A percentile compares a stretch with the other conserved stretches of the same genome.
These are phyloP conservation scores for Gleditsia sinensis DNA, from an alignment of 306 rosid genomes.

Conservation along the genomic window DNA sequence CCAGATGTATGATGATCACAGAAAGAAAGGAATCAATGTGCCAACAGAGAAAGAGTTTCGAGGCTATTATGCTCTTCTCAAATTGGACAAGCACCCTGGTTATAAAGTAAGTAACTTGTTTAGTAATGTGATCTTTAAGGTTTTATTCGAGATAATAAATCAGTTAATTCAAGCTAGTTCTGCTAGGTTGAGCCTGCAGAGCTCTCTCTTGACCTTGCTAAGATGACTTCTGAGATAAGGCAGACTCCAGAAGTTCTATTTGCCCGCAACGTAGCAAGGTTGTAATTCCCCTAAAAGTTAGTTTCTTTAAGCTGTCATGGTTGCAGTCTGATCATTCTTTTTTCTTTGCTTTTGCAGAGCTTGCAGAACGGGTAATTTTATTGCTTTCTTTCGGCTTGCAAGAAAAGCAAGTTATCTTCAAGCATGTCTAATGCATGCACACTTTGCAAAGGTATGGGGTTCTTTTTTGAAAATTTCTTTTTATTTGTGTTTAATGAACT, in stretches of 20 bases:
- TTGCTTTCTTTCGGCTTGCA: slow-evolving; percentile 87
- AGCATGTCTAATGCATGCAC: slow-evolving; percentile 99
- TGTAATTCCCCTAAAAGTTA: slow-evolving; percentile 24
- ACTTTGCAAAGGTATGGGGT: slow-evolving; percentile 88
- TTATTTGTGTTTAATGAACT: slow-evolving; percentile 24
- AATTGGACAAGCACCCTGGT: slow-evolving; percentile 99
- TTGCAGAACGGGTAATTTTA: slow-evolving; percentile 85
- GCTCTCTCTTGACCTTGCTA: slow-evolving; percentile 98
- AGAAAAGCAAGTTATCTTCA: slow-evolving; percentile 95
- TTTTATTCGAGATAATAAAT: slow-evolving; percentile 38
- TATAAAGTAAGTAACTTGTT: slow-evolving; percentile 68
- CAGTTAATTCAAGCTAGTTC: slow-evolving; percentile 44
- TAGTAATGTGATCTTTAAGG: slow-evolving; percentile 34
- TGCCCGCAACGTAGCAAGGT: slow-evolving; percentile 98
- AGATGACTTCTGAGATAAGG: slow-evolving; percentile 95
- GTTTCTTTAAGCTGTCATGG: slow-evolving; percentile 20
- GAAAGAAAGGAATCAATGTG: slow-evolving; percentile 81
- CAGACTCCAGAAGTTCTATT: slow-evolving; percentile 88
- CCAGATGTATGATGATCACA: slow-evolving; percentile 95
- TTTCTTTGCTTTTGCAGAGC: slow-evolving; percentile 67
- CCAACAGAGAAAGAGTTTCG: slow-evolving; percentile 89
- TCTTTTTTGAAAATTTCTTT: slow-evolving; percentile 32
- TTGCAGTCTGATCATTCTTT: slow-evolving; percentile 36
- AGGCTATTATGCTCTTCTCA: slow-evolving; percentile 98
- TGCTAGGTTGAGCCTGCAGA: slow-evolving; percentile 98